Evolutionary conservation across 257 asterid species (phyloP), one percentile per base, ranked within the genome.

Genomic region (Mentha longifolia): DNA sequence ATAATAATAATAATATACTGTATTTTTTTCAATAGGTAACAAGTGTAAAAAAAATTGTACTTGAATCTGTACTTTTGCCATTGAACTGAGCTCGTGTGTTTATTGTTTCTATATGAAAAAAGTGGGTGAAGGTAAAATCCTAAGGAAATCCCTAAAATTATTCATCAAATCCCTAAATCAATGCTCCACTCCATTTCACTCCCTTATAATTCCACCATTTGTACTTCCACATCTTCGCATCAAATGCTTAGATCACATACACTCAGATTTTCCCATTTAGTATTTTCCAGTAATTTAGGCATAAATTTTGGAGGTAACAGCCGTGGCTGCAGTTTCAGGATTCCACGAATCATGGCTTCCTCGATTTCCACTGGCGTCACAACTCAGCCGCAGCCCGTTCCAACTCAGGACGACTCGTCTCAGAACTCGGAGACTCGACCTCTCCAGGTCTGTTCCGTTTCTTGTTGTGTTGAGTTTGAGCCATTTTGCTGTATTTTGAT

Each of bases 271-370:
- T 62, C 52, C 75, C 61, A 47, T 59, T 62, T 65, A n/a, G n/a
- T n/a, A 56, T 17, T 75, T 49, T 12, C 80, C 62, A 43, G 3
- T 42, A 70, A 30, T 22, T 14, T n/a, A 0, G 71, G 42, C 31
- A 12, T 15, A 12, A 65, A 33, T 68, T 54, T 69, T 16, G 62
- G 16, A 31, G 71, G 19, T 10, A n/a, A 28, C 12, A 76, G 68
- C 65, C 52, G 35, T 15, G 14, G 70, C 42, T 16, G 82, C 73
- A 46, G 45, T 33, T 49, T 55, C 1, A 63, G 77, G 61, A 30
- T 35, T 74, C 72, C 84, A 12, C 70, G 75, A 20, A 67, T 61
- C 72, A 88, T 88, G 97, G 90, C 89, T 67, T 75, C 96, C 35
- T 52, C 80, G 9, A n/a, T 74, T 45, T 77, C 87, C 77, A 70